Percentiles rank a stretch among this genome's conserved stretches.
Evolutionary conservation across 306 rosid species (phyloP).

Genomic region (Vigna radiata): DNA sequence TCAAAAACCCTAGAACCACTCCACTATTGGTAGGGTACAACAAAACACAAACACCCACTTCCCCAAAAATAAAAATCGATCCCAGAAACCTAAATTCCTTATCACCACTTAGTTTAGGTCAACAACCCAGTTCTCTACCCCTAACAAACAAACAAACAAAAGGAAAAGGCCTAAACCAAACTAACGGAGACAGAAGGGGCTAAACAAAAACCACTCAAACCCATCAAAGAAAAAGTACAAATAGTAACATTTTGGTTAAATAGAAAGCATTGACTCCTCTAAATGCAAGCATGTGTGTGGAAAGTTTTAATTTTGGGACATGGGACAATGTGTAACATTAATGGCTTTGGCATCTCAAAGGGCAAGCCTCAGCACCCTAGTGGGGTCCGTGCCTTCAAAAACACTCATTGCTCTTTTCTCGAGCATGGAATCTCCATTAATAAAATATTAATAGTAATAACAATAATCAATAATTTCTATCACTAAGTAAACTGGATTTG

Average conservation of each 20-base stretch:
- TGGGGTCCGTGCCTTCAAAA: conserved; percentile 75
- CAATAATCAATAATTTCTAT: not conserved
- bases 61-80: conserved; percentile 41
- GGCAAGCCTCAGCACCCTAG: conserved; percentile 40
- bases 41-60: conserved; percentile 37
- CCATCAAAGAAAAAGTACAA: conserved; percentile 49
- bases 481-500: conserved; percentile 12
- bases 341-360: conserved; percentile 54
- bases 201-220: conserved; percentile 56
- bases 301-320: conserved; percentile 36
- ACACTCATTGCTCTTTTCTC: conserved; percentile 82
- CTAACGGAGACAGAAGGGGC: conserved; percentile 43
- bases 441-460: not conserved
- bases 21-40: conserved; percentile 45
- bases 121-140: conserved; percentile 62
- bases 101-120: conserved; percentile 63
- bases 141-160: conserved; percentile 22
- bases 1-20: conserved; percentile 61
- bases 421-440: conserved; percentile 54
- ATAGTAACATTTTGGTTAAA: conserved; percentile 42
- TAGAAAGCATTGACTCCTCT: conserved; percentile 50
- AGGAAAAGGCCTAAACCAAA: conserved; percentile 26
- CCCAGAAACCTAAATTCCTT: conserved; percentile 13
- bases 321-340: conserved; percentile 44
- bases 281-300: conserved; percentile 41